Base-by-base conservation (phyloP, 768 basidiomycete genomes). In the Tylopilus sp. region DNA sequence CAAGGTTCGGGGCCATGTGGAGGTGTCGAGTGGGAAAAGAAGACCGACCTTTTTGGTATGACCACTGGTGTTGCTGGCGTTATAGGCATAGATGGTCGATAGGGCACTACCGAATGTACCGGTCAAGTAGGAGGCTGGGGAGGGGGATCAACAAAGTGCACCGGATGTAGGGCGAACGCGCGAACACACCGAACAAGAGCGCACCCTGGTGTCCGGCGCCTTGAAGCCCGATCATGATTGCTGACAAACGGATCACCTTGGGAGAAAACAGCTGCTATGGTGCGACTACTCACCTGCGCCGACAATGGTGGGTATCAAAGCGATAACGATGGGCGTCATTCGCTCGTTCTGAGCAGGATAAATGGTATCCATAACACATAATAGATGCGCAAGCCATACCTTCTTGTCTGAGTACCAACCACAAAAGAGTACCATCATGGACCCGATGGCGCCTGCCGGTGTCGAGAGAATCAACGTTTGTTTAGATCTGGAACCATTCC, bases 331-430 rank as follows among this genome's bases (percentile, higher is more conserved):
- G 1, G 84, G 83, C 3, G 76, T 52, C 82, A 83, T 83, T 4
- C 83, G 74, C 53, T 82, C 81, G 33, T 73, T 73, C 81, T 79
- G 43, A 25, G 20, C 9, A 36, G 18, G 47, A 12, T n/a, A 26
- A 31, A 35, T 1, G 13, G 7, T 25, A 10, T 13, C 20, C 26
- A 17, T 13, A 17, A 18, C 28, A 44, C 11, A 50, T 10, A n/a
- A 23, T 41, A 33, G 41, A 44, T 11, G 21, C 39, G 25, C 43
- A 21, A 35, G 15, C 35, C 41, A 8, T 45, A 79, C 82, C 76
- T 78, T 83, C 64, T 69, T 79, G 57, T 85, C 85, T 0, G 84
- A 82, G 60, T 82, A 82, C 77, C 80, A 85, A 4, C 82, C 82
- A 54, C 80, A 83, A 5, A 74, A 58, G 17, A 83, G 54, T 2